Conservation (phyloP, 805 yeast genomes). For the Tetrapisispora phaffii region DNA sequence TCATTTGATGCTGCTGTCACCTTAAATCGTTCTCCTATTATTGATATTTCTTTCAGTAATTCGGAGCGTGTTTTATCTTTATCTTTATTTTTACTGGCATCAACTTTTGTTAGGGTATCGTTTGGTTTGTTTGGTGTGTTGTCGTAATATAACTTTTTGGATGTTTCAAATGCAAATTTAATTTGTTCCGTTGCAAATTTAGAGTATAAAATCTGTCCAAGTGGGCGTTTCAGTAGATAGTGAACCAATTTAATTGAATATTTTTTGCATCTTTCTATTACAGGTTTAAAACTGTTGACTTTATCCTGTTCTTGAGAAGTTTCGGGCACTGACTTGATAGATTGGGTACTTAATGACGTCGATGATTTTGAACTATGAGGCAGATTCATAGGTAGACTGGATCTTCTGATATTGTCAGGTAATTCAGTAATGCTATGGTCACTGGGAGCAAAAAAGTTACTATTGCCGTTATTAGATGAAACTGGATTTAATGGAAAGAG, state of each 20-base stretch:
- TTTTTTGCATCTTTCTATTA: slow-evolving; percentile 5
- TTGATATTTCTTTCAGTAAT: slow-evolving; percentile 3
- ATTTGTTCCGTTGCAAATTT: slow-evolving; percentile 4
- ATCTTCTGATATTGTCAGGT: not conserved
- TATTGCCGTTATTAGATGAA: not conserved
- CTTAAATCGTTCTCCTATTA: slow-evolving; percentile 1
- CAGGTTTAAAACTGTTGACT: not conserved
- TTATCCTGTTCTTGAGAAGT: not conserved
- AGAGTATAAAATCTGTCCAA: slow-evolving; percentile 14
- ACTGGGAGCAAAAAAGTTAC: not conserved
- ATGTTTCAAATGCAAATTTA: not conserved
- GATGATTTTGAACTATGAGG: slow-evolving; percentile 1
- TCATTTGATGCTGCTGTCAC: not conserved
- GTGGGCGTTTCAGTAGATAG: slow-evolving; percentile 13
- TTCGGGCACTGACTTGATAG: not conserved
- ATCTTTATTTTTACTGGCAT: too few relatives aligned
- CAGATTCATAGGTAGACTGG: slow-evolving; percentile 1
- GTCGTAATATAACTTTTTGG: not conserved
- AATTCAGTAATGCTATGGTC: not conserved
- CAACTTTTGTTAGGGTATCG: not conserved
- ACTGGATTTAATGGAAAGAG: slow-evolving; percentile 5
- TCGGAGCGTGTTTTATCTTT: not conserved
- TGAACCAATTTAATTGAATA: slow-evolving; percentile 10
- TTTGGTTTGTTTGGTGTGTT: not conserved
- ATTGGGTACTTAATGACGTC: slow-evolving; percentile 1